Percentiles rank a stretch among this genome's conserved stretches.
Conservation (phyloP, 306 rosid genomes). For the Cicer pinnatifidum region DNA sequence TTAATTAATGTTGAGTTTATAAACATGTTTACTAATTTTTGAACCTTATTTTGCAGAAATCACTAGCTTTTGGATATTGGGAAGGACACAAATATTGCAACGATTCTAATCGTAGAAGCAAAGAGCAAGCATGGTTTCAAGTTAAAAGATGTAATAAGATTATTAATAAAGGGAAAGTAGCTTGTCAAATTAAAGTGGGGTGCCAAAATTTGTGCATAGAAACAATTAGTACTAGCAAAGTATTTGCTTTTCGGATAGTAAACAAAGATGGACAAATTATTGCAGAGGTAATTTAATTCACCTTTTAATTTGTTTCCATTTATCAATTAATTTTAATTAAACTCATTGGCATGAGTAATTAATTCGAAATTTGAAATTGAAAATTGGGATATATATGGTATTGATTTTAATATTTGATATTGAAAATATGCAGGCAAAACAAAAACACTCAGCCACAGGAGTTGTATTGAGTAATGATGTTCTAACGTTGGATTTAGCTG, state of each 20-base stretch:
- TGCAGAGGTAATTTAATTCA: slow-evolving; percentile 68
- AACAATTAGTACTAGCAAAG: slow-evolving; percentile 50
- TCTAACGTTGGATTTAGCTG: slow-evolving; percentile 58
- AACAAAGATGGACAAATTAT: slow-evolving; percentile 55
- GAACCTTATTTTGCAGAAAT: slow-evolving; percentile 52
- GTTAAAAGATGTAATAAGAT: slow-evolving; percentile 56
- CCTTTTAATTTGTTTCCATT: background rate
- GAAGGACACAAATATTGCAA: slow-evolving; percentile 58
- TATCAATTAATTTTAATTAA: too few relatives aligned
- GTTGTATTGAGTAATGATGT: slow-evolving; percentile 72
- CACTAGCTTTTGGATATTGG: slow-evolving; percentile 74
- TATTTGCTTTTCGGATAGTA: slow-evolving; percentile 57
- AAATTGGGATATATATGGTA: background rate
- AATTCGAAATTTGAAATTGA: background rate
- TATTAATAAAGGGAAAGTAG: slow-evolving; percentile 51
- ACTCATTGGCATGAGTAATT: background rate
- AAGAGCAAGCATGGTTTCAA: slow-evolving; percentile 62
- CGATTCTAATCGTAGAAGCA: slow-evolving; percentile 17
- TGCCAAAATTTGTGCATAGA: slow-evolving; percentile 56
- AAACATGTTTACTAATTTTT: too few relatives aligned
- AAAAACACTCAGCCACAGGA: slow-evolving; percentile 58
- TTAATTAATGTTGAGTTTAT: too few relatives aligned
- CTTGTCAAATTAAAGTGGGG: slow-evolving; percentile 64
- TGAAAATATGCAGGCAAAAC: slow-evolving; percentile 63
- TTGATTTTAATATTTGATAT: background rate